These are phyloP conservation scores for Chlorella sorokiniana DNA, from an alignment of 139 green algal genomes.

Conservation along the genomic window DNA sequence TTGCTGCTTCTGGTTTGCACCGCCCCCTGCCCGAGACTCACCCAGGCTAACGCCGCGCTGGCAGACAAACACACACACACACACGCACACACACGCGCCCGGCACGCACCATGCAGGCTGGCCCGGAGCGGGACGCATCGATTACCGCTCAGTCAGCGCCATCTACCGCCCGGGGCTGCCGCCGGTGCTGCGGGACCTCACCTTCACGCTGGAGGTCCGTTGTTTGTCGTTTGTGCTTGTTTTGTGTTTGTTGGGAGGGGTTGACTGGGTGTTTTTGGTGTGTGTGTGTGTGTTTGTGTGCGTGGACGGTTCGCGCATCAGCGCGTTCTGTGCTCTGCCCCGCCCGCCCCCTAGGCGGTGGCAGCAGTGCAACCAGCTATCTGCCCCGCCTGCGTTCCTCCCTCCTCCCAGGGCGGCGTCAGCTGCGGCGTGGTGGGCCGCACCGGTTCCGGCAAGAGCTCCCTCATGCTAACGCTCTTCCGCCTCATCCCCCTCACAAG, in stretches of 20 bases:
- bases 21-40: no score
- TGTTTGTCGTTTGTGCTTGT: not conserved
- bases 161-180: slow-evolving; percentile 76
- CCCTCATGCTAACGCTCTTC: slow-evolving; percentile 85
- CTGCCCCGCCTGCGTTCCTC: not conserved
- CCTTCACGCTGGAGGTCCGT: slow-evolving; percentile 61
- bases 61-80: no score
- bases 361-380: no score
- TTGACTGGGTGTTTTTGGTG: no score
- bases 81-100: no score
- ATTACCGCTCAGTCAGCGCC: slow-evolving; percentile 58
- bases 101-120: no score
- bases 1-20: no score
- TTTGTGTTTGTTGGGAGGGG: not conserved
- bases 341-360: not conserved
- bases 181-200: slow-evolving; percentile 69
- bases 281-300: no score
- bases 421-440: slow-evolving; percentile 76
- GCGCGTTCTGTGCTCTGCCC: not conserved
- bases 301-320: not conserved
- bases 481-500: slow-evolving; percentile 74
- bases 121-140: slow-evolving; percentile 65
- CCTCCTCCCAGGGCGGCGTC: slow-evolving; percentile 38
- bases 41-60: no score
- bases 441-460: slow-evolving; percentile 81